Conservation (phyloP, 176 grass and related monocot genomes). For the Guadua angustifolia region DNA sequence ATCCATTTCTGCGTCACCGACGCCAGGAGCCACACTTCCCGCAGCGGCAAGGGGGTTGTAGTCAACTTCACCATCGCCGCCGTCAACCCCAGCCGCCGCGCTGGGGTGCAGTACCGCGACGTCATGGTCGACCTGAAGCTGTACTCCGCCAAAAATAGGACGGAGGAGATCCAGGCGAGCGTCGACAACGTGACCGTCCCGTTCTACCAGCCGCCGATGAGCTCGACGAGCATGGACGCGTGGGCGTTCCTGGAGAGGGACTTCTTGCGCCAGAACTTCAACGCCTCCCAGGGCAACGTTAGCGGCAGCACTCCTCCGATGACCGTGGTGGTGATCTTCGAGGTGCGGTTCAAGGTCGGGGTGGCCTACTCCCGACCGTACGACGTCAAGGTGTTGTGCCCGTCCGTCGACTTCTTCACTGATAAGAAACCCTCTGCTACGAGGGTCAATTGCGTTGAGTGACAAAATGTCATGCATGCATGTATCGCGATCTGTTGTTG, state of each 20-base stretch:
- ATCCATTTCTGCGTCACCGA: not conserved
- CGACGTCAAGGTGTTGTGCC: conserved; percentile 22
- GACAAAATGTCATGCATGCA: no score
- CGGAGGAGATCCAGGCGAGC: accelerated
- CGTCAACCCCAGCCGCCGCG: not conserved
- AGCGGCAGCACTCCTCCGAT: not conserved
- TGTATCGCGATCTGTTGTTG: no score
- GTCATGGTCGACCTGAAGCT: not conserved
- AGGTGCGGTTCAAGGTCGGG: conserved; percentile 13
- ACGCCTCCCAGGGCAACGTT: not conserved
- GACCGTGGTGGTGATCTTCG: not conserved
- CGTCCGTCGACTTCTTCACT: conserved; percentile 30
- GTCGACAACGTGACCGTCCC: not conserved
- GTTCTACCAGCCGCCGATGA: not conserved
- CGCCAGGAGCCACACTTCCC: accelerated
- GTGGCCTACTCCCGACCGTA: conserved; percentile 12
- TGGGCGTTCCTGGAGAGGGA: accelerated
- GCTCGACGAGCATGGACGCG: not conserved
- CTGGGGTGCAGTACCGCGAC: not conserved
- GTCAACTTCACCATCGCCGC: not conserved
- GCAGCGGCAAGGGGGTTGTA: no score
- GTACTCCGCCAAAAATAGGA: not conserved
- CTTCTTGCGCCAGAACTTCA: not conserved
- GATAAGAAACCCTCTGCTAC: not conserved
- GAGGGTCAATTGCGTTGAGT: not conserved